Evolutionary conservation across 805 yeast genomes (phyloP).

Genomic region (Candida cerambycidarum): DNA sequence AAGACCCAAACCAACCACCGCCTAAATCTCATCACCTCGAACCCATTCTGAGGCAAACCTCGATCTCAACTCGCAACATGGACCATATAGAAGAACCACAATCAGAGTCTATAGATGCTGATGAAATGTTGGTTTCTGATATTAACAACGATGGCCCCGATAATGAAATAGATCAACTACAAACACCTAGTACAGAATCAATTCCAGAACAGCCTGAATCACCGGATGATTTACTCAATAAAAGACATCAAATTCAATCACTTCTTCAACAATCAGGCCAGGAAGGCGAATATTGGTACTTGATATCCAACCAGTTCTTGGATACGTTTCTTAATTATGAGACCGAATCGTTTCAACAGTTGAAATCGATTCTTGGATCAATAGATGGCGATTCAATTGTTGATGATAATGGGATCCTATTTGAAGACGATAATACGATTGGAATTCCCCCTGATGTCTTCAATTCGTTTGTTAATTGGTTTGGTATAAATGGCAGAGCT

Average conservation of each 20-base stretch:
- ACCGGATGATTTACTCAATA: background rate
- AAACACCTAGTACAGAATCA: too few relatives aligned
- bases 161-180: background rate
- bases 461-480: conserved; percentile 48
- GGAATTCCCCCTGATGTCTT: conserved; percentile 47
- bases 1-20: background rate
- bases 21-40: background rate
- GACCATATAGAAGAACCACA: background rate
- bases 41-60: background rate
- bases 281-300: conserved; percentile 51
- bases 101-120: background rate
- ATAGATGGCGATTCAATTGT: conserved; percentile 46
- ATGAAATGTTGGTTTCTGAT: background rate
- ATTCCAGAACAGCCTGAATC: too few relatives aligned
- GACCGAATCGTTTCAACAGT: conserved; percentile 25
- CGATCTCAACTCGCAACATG: background rate
- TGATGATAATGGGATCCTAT: conserved; percentile 46
- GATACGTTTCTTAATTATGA: conserved; percentile 36
- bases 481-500: conserved; percentile 46
- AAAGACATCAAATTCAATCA: background rate
- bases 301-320: conserved; percentile 50
- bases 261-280: conserved; percentile 16
- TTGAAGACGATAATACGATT: conserved; percentile 20
- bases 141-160: background rate
- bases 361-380: conserved; percentile 41